Evolutionary conservation across 371 early-diverging fungal genomes (phyloP), one percentile per base, ranked within the genome.

Genomic region (Mucor indicus): DNA sequence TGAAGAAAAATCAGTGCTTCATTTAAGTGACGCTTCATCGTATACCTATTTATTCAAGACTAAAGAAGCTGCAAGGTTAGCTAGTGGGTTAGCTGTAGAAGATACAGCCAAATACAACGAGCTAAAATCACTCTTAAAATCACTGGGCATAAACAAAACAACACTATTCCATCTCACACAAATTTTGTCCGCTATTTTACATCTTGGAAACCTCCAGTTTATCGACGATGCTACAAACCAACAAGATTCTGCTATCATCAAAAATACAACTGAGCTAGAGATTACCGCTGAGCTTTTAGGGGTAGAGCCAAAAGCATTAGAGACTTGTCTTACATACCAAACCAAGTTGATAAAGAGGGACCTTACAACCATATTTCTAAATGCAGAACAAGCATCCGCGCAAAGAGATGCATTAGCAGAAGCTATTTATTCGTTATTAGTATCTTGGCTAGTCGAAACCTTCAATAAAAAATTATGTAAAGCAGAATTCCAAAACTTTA

Each of bases 201-300:
- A 90, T 33, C 52, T 92, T 11, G 89, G 89, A n/a, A 87, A 85
- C 25, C 42, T 84, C 2, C 73, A 86, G 46, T 92, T 92, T 58
- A 74, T 67, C 22, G 57, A 68, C 35, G 54, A 49, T 40, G 40
- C 48, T 1, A 45, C 53, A 17, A 53, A 50, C 30, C 27, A 27
- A 3, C 77, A 84, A 35, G 83, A 84, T 23, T 68, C 75, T 0
- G 83, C 82, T 0, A 48, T 50, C 5, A 64, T 84, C 20, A 79
- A 69, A 39, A 85, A 89, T 47, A 58, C 57, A 3, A 77, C 80
- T 3, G 69, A 68, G 22, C 60, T 91, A 7, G 86, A 84, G 2
- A 57, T 81, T n/a, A 81, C 77, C 15, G 87, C 95, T 10, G 77
- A 81, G 29, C 58, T 87, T 9, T 75, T 96, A 10, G 93, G 91